Evolutionary conservation across 345 rosid species (phyloP), one percentile per base, ranked within the genome.

Genomic region (Rhizophora mangle): DNA sequence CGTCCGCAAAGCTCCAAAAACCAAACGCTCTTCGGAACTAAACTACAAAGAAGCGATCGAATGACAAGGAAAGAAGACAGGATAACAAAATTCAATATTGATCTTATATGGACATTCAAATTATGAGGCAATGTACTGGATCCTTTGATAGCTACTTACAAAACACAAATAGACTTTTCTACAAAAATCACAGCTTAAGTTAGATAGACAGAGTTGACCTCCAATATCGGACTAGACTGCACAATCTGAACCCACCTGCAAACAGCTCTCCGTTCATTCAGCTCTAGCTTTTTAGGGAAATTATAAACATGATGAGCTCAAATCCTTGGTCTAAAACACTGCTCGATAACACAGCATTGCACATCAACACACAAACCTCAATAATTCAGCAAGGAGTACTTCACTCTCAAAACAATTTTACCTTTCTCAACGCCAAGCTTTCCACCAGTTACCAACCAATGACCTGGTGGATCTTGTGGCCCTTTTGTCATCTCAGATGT

Each of bases 401-500:
- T 89, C 65, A 87, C 82, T 66, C 96, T 78, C 80, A 89, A 65
- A 52, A 83, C 79, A 30, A 89, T 85, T 74, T 74, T 89, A 30
- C 92, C 86, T 71, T 84, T 85, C 79, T 85, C 89, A 67, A 89
- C 84, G 19, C 92, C 88, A 16, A 89, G 88, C 80, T 89, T 89
- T 74, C 87, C 95, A 2, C 95, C 95, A 0, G 90, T 87, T 2
- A 89, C 95, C 74, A 89, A 69, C 95, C 96, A 89, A 73, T 89
- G 92, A 54, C 96, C 96, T 0, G 96, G 96, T 27, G 79, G 82
- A 76, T 89, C 92, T 69, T 80, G 75, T 2, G 96, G 88, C 67
- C 92, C 96, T 75, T 84, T 89, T 75, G 79, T 76, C 86, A 87
- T 85, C 85, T 89, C 92, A 20, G 90, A 72, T 78, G 66, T 76